Conservation (phyloP, 2,329 filamentous ascomycete species). For the Colletotrichum plurivorum region DNA sequence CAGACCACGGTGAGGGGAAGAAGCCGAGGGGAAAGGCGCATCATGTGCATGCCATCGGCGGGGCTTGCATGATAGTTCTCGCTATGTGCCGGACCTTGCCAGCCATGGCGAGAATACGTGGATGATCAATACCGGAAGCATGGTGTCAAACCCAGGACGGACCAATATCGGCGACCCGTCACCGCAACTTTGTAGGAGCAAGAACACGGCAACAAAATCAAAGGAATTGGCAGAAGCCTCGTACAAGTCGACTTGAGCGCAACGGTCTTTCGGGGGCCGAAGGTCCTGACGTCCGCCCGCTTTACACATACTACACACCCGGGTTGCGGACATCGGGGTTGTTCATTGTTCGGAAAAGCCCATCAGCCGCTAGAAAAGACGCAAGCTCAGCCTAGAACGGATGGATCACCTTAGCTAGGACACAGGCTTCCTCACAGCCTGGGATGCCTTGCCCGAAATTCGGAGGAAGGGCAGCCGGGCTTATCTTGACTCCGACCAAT, state of each 20-base stretch:
- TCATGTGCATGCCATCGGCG: slow-evolving; percentile 35
- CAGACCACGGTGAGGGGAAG: slow-evolving; percentile 24
- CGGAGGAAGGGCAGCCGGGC: background rate
- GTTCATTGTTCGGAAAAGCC: slow-evolving; percentile 7
- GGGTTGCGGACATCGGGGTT: background rate
- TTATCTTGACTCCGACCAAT: slow-evolving; percentile 1
- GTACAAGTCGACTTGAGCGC: background rate
- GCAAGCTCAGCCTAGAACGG: background rate
- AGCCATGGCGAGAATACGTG: slow-evolving; percentile 19
- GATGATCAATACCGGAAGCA: slow-evolving; percentile 17
- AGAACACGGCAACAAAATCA: background rate
- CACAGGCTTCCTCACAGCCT: background rate
- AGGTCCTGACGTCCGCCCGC: background rate
- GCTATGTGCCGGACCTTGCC: slow-evolving; percentile 25
- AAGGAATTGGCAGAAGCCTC: slow-evolving; percentile 5
- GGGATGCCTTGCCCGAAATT: slow-evolving; percentile 16
- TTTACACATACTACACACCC: background rate
- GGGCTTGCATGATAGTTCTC: slow-evolving; percentile 38
- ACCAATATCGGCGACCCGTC: slow-evolving; percentile 17
- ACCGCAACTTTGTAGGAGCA: slow-evolving; percentile 23
- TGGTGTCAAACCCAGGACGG: slow-evolving; percentile 28
- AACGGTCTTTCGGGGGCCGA: slow-evolving; percentile 6
- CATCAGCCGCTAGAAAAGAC: background rate
- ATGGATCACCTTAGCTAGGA: background rate
- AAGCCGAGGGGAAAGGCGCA: slow-evolving; percentile 25